Base-by-base conservation (phyloP, 192 early-diverging fungal species). In the Paraglomus occultum region DNA sequence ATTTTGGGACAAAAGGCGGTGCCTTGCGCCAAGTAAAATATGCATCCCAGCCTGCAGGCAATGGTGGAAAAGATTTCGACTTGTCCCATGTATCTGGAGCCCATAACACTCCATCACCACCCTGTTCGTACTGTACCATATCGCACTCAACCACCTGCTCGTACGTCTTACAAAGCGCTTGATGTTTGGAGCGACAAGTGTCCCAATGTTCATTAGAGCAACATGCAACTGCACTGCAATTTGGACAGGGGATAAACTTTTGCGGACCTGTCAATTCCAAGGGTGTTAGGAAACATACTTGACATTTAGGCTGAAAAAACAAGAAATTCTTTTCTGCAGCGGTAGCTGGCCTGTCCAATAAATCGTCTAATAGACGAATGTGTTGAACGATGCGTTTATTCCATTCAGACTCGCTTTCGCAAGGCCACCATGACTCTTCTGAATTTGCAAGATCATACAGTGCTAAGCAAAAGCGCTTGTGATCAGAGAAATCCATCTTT, bases 31-130 rank as follows among this genome's bases (percentile, higher is more conserved):
- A 68, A n/a, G 53, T 42, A 38, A 68, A 68, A 44, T 68, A 68
- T 22, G 6, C 31, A 52, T 45, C 40, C 66, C 66, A 68, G 57
- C 54, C 66, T 68, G 45, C 57, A 23, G 66, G 66, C 0, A 68
- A 6, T 47, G 66, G 66, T 17, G 66, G 66, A 68, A 51, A 68
- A 23, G 12, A 45, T 44, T 20, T 12, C 44, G 20, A 39, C 47
- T 68, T 53, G 47, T 68, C 66, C 43, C 43, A 68, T 68, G 53
- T 53, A 15, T 68, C 66, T 40, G 47, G 66, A 45, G 66, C 66
- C 66, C 66, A 68, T 55, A 51, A 15, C 1, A 53, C 23, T 47
- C 47, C 63, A 5, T 9, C 45, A 62, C 9, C 18, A 23, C 15
- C 60, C 10, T 14, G 12, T 20, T 64, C 18, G 50, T 64, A 64